phyloP scores from a whole-genome alignment of 2,329 filamentous ascomycete genomes.

The Alternaria triticina region DNA sequence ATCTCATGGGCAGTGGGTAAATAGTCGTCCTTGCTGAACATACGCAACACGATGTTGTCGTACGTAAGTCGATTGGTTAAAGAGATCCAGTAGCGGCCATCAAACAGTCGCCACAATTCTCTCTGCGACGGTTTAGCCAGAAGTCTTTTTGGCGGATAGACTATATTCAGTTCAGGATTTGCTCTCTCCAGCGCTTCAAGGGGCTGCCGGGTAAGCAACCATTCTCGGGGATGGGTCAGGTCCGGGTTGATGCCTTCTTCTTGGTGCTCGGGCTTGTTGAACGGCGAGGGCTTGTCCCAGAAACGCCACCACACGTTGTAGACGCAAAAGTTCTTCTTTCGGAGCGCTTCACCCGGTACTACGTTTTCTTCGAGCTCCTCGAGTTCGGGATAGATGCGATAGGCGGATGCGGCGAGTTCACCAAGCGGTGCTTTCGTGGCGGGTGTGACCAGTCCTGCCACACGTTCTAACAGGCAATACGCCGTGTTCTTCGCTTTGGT shows the following conservation, averaged over 20 bases:
- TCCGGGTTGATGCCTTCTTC: constrained; percentile 1
- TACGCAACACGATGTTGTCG: constrained; percentile 48
- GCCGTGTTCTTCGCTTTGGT: constrained; percentile 40
- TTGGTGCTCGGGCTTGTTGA: constrained; percentile 8
- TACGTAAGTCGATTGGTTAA: constrained; percentile 45
- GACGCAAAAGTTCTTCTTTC: constrained; percentile 23
- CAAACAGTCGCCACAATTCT: constrained; percentile 56
- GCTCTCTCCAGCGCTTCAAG: constrained; percentile 6
- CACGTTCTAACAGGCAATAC: constrained; percentile 54
- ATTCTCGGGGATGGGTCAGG: constrained; percentile 23
- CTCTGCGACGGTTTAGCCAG: background rate
- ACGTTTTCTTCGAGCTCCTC: background rate
- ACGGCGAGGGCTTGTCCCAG: constrained; percentile 18
- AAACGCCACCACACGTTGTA: constrained; percentile 36
- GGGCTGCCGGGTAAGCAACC: constrained; percentile 38
- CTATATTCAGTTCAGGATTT: background rate
- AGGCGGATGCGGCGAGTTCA: constrained; percentile 51
- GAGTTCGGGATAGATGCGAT: constrained; percentile 51
- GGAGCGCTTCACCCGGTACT: background rate
- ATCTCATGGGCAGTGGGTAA: constrained; percentile 6
- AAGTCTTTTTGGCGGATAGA: constrained; percentile 12
- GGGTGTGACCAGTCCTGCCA: constrained; percentile 59
- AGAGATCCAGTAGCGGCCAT: constrained; percentile 63
- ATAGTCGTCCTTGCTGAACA: constrained; percentile 25
- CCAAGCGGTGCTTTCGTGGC: constrained; percentile 52